Conservation (phyloP, 306 rosid species). For the Ormosia emarginata region DNA sequence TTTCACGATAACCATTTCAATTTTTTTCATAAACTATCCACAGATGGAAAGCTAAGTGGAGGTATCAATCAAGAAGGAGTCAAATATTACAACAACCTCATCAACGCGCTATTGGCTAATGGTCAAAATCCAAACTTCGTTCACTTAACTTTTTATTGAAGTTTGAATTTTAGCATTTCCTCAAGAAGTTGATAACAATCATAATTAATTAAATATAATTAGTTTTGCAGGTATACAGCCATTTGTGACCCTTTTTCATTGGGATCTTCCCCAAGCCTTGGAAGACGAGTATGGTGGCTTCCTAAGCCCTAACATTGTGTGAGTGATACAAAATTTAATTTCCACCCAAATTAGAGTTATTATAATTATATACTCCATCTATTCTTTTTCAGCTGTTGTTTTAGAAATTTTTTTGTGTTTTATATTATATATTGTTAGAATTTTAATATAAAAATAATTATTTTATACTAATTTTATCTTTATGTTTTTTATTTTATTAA, state of each 20-base stretch:
- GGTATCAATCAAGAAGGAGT: slow-evolving; percentile 56
- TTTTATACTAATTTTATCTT: too few relatives aligned
- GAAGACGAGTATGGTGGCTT: slow-evolving; percentile 65
- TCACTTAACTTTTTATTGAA: background rate
- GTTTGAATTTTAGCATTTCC: background rate
- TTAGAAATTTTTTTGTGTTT: too few relatives aligned
- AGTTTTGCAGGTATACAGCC: slow-evolving; percentile 29
- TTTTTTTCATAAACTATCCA: background rate
- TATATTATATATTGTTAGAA: too few relatives aligned
- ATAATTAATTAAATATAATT: background rate
- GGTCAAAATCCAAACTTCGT: slow-evolving; percentile 22
- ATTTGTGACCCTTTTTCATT: slow-evolving; percentile 57
- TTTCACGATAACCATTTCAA: background rate
- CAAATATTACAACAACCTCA: slow-evolving; percentile 53
- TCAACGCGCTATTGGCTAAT: slow-evolving; percentile 42
- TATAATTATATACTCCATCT: too few relatives aligned
- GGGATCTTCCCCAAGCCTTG: slow-evolving; percentile 67
- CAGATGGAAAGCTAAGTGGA: slow-evolving; percentile 55
- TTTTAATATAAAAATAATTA: too few relatives aligned
- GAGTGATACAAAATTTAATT: slow-evolving; percentile 8
- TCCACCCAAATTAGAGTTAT: background rate
- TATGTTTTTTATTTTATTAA: too few relatives aligned
- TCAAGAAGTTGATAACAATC: background rate
- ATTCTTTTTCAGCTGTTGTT: too few relatives aligned
- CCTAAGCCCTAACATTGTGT: slow-evolving; percentile 41